These are phyloP conservation scores for Penicillium simplicissimum DNA, from an alignment of 495 filamentous ascomycete species.

Conservation along the genomic window DNA sequence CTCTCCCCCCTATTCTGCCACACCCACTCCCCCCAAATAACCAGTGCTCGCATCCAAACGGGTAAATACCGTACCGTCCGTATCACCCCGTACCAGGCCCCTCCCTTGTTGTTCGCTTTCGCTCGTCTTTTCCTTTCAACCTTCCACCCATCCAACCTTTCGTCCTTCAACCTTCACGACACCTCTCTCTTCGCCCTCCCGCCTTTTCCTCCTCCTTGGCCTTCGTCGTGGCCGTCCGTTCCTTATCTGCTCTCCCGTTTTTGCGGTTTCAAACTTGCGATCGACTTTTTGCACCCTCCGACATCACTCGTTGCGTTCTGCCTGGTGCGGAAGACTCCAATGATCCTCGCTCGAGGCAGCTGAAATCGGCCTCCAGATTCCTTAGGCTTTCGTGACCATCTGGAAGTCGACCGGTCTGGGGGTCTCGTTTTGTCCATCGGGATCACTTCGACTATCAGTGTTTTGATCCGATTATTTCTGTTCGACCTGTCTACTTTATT, in stretches of 20 bases:
- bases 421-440: constrained; percentile 39
- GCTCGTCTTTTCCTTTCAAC: constrained; percentile 35
- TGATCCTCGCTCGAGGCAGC: constrained; percentile 35
- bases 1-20: background rate
- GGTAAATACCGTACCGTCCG: background rate
- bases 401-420: constrained; percentile 45
- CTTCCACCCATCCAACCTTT: background rate
- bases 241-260: constrained; percentile 30
- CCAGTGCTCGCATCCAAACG: background rate
- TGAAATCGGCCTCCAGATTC: constrained; percentile 48
- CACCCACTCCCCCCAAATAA: background rate
- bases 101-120: constrained; percentile 26
- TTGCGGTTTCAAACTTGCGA: constrained; percentile 9
- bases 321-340: constrained; percentile 39
- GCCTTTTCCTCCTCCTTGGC: constrained; percentile 30
- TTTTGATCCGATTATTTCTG: constrained; percentile 12
- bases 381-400: constrained; percentile 36
- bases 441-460: constrained; percentile 32
- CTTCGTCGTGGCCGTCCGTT: constrained; percentile 51
- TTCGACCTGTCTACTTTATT: constrained; percentile 2
- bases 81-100: constrained; percentile 14
- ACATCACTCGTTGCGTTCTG: constrained; percentile 22
- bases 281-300: constrained; percentile 13
- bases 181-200: constrained; percentile 13
- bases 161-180: constrained; percentile 42